phyloP scores from a whole-genome alignment of 441 rosid genomes.

The Arabidopsis hybrid region DNA sequence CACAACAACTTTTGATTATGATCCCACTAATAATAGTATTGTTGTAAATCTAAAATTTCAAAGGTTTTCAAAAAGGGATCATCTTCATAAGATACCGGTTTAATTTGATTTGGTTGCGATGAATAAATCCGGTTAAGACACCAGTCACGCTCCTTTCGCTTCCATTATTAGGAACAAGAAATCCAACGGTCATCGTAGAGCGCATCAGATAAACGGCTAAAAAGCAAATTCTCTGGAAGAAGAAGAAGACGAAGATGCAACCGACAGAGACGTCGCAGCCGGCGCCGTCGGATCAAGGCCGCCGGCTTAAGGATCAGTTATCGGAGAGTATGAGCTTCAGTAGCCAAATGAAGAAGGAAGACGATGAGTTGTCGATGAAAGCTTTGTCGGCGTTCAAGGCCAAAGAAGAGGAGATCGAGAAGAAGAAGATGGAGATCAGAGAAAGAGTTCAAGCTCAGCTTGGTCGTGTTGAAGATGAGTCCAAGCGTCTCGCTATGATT shows the following conservation, averaged over 20 bases:
- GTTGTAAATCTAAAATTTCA: too few species aligned
- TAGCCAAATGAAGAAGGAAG: slow-evolving; percentile 87
- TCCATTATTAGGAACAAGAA: slow-evolving; percentile 10
- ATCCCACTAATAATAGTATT: too few species aligned
- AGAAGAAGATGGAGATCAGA: slow-evolving; percentile 78
- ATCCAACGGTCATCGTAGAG: slow-evolving; percentile 45
- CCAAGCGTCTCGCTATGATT: slow-evolving; percentile 73
- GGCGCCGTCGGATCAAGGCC: slow-evolving; percentile 51
- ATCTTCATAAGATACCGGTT: background rate
- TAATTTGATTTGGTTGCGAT: background rate
- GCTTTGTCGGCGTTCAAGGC: slow-evolving; percentile 85
- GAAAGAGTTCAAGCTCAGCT: slow-evolving; percentile 83
- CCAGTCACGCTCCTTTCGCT: slow-evolving; percentile 4
- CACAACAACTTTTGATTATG: too few species aligned
- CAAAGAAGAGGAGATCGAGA: slow-evolving; percentile 97
- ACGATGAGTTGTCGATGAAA: slow-evolving; percentile 87
- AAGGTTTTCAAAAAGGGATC: too few species aligned
- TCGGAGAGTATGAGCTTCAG: slow-evolving; percentile 86
- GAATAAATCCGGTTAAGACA: slow-evolving; percentile 31
- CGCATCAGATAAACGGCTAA: slow-evolving; percentile 31
- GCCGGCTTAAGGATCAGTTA: slow-evolving; percentile 60
- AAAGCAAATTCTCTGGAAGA: slow-evolving; percentile 13
- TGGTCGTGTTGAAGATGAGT: slow-evolving; percentile 82
- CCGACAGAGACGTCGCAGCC: slow-evolving; percentile 57
- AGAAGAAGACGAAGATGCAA: slow-evolving; percentile 49